A percentile compares a stretch with the other conserved stretches of the same genome.
Evolutionary conservation across 805 yeast genomes (phyloP).

Genomic region (Kuraishia borneana): DNA sequence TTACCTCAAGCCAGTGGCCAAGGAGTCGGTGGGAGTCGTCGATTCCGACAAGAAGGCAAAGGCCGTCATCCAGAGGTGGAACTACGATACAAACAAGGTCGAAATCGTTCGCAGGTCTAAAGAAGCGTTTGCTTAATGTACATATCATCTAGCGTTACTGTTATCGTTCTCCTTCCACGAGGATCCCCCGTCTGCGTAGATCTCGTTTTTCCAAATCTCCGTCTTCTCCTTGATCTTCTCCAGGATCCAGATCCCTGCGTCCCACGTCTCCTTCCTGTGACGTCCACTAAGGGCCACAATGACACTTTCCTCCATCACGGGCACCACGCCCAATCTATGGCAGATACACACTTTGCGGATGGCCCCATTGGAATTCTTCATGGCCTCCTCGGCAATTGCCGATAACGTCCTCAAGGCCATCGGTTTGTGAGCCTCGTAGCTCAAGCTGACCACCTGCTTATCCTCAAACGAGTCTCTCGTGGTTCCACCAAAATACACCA

Average conservation of each 20-base stretch:
- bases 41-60: constrained; percentile 32
- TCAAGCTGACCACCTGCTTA: constrained; percentile 24
- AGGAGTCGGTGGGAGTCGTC: constrained; percentile 30
- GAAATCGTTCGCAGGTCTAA: constrained; percentile 44
- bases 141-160: constrained; percentile 7
- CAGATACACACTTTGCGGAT: constrained; percentile 26
- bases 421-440: constrained; percentile 35
- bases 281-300: constrained; percentile 30
- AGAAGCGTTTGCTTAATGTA: constrained; percentile 37
- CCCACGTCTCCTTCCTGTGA: constrained; percentile 38
- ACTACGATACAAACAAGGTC: constrained; percentile 39
- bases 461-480: constrained; percentile 33
- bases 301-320: constrained; percentile 34
- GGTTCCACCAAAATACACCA: constrained; percentile 37
- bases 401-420: constrained; percentile 27
- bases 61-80: constrained; percentile 42
- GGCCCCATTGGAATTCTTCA: constrained; percentile 6
- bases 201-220: constrained; percentile 43
- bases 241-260: constrained; percentile 29
- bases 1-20: constrained; percentile 46
- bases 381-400: constrained; percentile 22
- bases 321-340: constrained; percentile 37
- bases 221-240: constrained; percentile 30
- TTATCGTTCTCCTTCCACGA: constrained; percentile 33
- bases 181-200: constrained; percentile 26